Conservation (phyloP, 805 yeast species). For the Nakazawaea anatomiae region DNA sequence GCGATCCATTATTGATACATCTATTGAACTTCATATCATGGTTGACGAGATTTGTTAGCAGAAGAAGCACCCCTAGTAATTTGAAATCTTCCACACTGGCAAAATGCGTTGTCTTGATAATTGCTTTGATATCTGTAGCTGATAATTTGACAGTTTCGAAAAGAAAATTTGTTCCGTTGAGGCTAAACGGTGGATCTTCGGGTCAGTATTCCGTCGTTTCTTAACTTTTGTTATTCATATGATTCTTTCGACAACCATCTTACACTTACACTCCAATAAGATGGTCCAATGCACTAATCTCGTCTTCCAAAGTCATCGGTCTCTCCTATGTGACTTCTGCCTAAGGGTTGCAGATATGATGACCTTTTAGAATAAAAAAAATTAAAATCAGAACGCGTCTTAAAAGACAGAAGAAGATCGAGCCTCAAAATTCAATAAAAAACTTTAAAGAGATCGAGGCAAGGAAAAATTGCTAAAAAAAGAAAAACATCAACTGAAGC, state of each 20-base stretch:
- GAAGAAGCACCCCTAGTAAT: neutral
- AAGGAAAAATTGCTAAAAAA: too few relatives aligned
- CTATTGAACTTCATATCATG: constrained; percentile 2
- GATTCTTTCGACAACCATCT: too few relatives aligned
- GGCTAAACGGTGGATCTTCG: too few relatives aligned
- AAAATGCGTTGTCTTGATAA: neutral
- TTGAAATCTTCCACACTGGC: neutral
- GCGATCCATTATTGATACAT: neutral
- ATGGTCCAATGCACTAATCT: constrained; percentile 5
- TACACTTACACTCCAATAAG: constrained; percentile 4
- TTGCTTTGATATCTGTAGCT: neutral
- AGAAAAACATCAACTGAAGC: too few relatives aligned
- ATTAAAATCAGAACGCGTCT: too few relatives aligned
- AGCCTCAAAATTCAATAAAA: too few relatives aligned
- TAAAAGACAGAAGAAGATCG: too few relatives aligned
- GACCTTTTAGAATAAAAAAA: neutral
- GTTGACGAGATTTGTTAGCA: neutral
- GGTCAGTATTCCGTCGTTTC: too few relatives aligned
- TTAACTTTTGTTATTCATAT: too few relatives aligned
- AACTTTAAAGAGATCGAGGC: too few relatives aligned
- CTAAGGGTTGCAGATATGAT: neutral
- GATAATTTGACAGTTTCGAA: constrained; percentile 5
- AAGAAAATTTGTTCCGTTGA: constrained; percentile 4
- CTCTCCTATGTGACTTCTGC: neutral
- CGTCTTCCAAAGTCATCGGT: neutral